Base-by-base conservation (phyloP, 2,329 filamentous ascomycete genomes). In the Penicillium sp. region DNA sequence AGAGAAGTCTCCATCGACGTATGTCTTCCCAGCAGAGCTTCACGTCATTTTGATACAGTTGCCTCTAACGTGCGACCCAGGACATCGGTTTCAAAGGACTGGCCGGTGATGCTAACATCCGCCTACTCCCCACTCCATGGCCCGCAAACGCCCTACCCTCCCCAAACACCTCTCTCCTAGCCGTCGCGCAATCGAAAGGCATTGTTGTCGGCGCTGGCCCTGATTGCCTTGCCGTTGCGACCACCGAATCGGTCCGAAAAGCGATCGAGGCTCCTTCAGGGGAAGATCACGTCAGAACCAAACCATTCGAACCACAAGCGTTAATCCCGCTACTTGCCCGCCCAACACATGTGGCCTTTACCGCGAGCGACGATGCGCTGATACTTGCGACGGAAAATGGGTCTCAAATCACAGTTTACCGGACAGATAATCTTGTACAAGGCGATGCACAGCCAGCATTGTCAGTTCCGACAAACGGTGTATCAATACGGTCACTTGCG, bases 271-370 rank as follows among this genome's bases (percentile, higher is more conserved):
- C 82, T 38, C 84, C 86, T 63, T 78, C 83, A 59, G 83, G 81
- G 66, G 70, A 73, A 56, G 87, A 88, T 62, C 72, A 72, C 57
- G 83, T 83, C 61, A 87, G 93, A 63, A 79, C 89, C 56, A 87
- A 89, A 63, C 72, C 82, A 12, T 96, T 96, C 69, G 80, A 86
- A 60, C 90, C 93, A 3, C 87, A 94, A 73, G 80, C 90, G 54
- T 89, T 83, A 60, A 84, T 98, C 6, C 81, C 87, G 1, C 83
- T 96, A 69, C 86, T 90, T 10, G 84, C 87, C 70, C 88, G 90
- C 67, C 85, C 96, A 55, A 96, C 92, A 11, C 95, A 99, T 74
- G 82, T 99, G 20, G 88, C 89, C 15, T 99, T 99, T 74, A 94
- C 92, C 0, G 86, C 91, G n/a, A 91, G 96, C 69, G 96, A 97